Conservation (phyloP, 805 yeast species). For the Candida ovalis region DNA sequence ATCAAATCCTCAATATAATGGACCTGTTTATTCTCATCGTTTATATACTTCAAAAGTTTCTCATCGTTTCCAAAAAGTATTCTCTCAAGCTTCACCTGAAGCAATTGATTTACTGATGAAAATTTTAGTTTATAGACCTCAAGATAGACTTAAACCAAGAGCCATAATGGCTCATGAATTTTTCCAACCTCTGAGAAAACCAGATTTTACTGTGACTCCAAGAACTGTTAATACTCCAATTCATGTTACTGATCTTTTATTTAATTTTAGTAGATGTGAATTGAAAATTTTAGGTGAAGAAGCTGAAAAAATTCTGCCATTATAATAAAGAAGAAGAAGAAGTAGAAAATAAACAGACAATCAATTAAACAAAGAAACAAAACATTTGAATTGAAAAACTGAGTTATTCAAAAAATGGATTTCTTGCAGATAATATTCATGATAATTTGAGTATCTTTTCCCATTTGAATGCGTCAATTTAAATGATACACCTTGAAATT, state of each 20-base stretch:
- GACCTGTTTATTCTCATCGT: constrained; percentile 67
- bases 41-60: constrained; percentile 30
- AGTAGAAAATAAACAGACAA: too few species aligned
- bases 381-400: too few species aligned
- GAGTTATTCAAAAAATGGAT: too few species aligned
- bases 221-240: constrained; percentile 33
- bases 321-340: too few species aligned
- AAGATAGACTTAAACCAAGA: constrained; percentile 72
- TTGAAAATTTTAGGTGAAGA: constrained; percentile 29
- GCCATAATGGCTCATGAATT: constrained; percentile 84
- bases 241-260: constrained; percentile 40
- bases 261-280: constrained; percentile 72
- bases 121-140: constrained; percentile 89
- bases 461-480: too few species aligned
- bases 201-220: constrained; percentile 36
- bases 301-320: constrained; percentile 22
- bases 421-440: too few species aligned
- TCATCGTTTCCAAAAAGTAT: constrained; percentile 52
- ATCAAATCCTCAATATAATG: constrained; percentile 71
- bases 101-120: constrained; percentile 82
- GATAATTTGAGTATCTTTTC: too few species aligned
- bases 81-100: constrained; percentile 74
- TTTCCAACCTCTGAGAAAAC: constrained; percentile 76
- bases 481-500: too few species aligned
- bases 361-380: too few species aligned